Base-by-base conservation (phyloP, 2,329 filamentous ascomycete species). In the Penicillium sp. region DNA sequence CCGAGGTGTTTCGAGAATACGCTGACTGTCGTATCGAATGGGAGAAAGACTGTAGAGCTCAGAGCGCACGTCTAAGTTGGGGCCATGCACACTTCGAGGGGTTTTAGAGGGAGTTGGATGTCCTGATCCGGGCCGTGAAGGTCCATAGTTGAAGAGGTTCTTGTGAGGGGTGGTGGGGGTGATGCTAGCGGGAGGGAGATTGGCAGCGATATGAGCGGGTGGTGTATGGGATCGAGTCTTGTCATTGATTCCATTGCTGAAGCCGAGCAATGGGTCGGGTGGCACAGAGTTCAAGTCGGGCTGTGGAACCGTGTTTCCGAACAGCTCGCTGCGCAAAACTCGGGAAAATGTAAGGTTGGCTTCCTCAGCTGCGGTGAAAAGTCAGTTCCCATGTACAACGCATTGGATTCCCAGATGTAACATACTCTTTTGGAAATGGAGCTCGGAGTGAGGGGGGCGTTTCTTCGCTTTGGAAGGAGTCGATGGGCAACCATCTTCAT, bases 131-230 rank as follows among this genome's bases (percentile, higher is more conserved):
- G 91, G 86, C 29, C 79, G 78, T 33, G 90, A 89, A 3, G 90
- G 93, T 76, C 91, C 87, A 73, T 96, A 97, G 27, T 89, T 91
- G 73, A 99, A 97, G 40, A 99, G 85, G 66, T 99, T 99, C 78
- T 97, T 97, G 76, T 96, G 92, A 10, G 94, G 94, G 4, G 94
- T 99, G 1, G 93, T 96, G 0, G 94, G 94, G 0, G 93, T 96
- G 58, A 94, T 82, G 56, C 86, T 81, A 29, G 83, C 88, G 2
- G 89, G 84, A 12, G 90, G 87, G n/a, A 92, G 76, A 25, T 84
- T 81, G 13, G 86, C 80, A 15, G 82, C 78, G 15, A 86, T 80
- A 66, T 87, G 86, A 58, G 83, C 86, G 27, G 93, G 93, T 46
- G 93, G 93, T 6, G 93, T 97, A 65, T 89, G 87, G 50, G 90